Base-by-base conservation (phyloP, 192 early-diverging fungal genomes). In the Coemansia sp. region DNA sequence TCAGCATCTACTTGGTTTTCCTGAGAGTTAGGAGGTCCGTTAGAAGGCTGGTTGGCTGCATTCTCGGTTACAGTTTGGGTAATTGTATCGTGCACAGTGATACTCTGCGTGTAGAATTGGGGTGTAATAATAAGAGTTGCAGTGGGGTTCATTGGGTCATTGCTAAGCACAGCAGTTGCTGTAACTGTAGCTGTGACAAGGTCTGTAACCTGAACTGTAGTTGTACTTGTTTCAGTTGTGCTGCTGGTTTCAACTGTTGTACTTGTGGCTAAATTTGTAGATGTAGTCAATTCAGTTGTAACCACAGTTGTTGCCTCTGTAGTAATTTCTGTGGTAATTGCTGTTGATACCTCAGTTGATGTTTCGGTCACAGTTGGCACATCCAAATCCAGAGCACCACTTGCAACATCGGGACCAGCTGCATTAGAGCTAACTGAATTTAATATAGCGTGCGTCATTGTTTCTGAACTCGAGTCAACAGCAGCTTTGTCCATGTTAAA, bases 101-200 rank as follows among this genome's bases (percentile, higher is more conserved):
- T 47, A 22, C 45, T 63, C n/a, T 37, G 17, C 2, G 55, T 65
- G 38, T 48, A 58, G 38, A 58, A 58, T 10, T n/a, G n/a, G 1
- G 57, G 57, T 5, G 57, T 41, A 9, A 58, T 58, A 39, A 58
- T 58, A 14, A 58, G 57, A n/a, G 57, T 29, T 24, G 37, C 32
- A 5, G 27, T 21, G 6, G 50, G 50, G 23, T 53, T 54, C 2
- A n/a, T 15, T 21, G 53, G 35, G 2, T 50, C 45, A 23, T 25
- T 29, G n/a, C 19, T 62, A 8, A 24, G 21, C 14, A 50, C 4
- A 24, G 45, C 41, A 4, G 55, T 58, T 10, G 45, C 53, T 12
- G 50, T 22, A 0, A 38, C 51, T 14, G 58, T 68, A 6, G 51
- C 60, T 3, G 39, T 51, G 7, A 47, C 52, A 10, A 54, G 27